Percentiles rank a stretch among this genome's conserved stretches.
phyloP scores from a whole-genome alignment of 768 basidiomycete species.

The Tylopilus intermedius region DNA sequence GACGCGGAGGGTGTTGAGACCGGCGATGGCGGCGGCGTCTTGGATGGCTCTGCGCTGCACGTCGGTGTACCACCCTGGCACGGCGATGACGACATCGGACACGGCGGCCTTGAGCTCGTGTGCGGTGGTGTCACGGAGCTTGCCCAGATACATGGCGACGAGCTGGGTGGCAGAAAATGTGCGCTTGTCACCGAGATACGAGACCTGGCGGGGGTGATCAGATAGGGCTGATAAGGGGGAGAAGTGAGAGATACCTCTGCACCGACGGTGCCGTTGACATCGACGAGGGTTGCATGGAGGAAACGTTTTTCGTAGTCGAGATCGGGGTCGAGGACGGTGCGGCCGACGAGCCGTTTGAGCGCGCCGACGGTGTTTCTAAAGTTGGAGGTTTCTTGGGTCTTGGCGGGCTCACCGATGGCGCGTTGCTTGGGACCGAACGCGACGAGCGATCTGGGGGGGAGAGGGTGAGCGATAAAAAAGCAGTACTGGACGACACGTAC shows the following conservation, averaged over 20 bases:
- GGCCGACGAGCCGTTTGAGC: conserved; percentile 85
- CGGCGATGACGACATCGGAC: conserved; percentile 90
- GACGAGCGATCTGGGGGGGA: conserved; percentile 78
- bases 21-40: conserved; percentile 85
- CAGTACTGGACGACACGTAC: conserved; percentile 45
- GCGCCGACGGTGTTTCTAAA: conserved; percentile 96
- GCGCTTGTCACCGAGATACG: conserved; percentile 77
- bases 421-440: conserved; percentile 92
- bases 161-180: conserved; percentile 87
- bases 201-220: conserved; percentile 52
- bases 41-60: conserved; percentile 84
- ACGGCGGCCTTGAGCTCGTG: conserved; percentile 82
- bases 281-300: conserved; percentile 81
- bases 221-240: conserved; percentile 6
- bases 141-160: conserved; percentile 84
- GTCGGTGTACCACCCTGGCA: conserved; percentile 97
- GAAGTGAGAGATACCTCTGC: conserved; percentile 53
- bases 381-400: conserved; percentile 96
- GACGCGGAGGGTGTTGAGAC: conserved; percentile 86
- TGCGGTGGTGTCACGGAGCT: conserved; percentile 82
- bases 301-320: conserved; percentile 86
- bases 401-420: conserved; percentile 89
- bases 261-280: conserved; percentile 79
- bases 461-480: conserved; percentile 1
- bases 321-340: conserved; percentile 75